A percentile compares a stretch with the other conserved stretches of the same genome.
phyloP scores from a whole-genome alignment of 306 rosid genomes.

The Vigna radiata region DNA sequence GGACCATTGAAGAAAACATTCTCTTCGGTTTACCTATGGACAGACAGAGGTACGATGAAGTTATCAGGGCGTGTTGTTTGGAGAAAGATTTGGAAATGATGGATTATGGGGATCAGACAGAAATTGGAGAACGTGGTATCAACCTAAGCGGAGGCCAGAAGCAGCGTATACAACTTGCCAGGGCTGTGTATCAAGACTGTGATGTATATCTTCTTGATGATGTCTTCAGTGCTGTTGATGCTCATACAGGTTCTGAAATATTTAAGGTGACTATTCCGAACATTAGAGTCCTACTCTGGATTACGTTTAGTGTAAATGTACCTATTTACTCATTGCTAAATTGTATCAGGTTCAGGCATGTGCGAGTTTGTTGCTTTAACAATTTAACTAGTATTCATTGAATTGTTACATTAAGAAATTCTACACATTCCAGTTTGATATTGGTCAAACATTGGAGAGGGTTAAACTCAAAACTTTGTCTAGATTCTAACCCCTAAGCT shows the following conservation, averaged over 20 bases:
- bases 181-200: constrained; percentile 84
- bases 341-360: neutral
- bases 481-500: neutral
- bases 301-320: neutral
- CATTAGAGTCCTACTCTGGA: neutral
- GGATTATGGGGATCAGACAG: constrained; percentile 84
- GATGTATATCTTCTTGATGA: constrained; percentile 88
- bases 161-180: constrained; percentile 88
- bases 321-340: neutral
- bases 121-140: constrained; percentile 94
- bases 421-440: neutral
- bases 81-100: constrained; percentile 85
- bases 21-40: constrained; percentile 74
- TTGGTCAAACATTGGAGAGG: neutral
- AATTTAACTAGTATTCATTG: neutral
- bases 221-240: constrained; percentile 88
- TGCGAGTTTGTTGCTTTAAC: neutral
- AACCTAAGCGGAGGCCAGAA: constrained; percentile 89
- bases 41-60: constrained; percentile 60
- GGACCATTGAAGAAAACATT: constrained; percentile 79
- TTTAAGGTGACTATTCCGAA: constrained; percentile 64
- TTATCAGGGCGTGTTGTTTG: constrained; percentile 69
- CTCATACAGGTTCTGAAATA: constrained; percentile 83
- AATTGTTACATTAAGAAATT: neutral
- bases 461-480: neutral